Evolutionary conservation across 108 stramenopile species (phyloP), one percentile per base, ranked within the genome.

Genomic region (Fistulifera solaris): DNA sequence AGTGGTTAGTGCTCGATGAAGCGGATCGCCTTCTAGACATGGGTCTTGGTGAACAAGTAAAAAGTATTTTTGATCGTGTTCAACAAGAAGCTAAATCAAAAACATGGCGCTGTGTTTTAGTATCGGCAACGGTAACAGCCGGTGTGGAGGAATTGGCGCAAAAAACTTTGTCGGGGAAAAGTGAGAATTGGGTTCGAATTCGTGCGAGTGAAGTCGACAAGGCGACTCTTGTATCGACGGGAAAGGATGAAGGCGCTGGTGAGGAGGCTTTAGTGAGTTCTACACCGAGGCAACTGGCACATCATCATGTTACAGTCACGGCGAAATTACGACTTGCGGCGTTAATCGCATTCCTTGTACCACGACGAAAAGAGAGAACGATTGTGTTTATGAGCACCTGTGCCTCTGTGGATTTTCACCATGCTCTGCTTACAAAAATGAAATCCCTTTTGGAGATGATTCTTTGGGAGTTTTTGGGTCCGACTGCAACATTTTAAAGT

Each of bases 321-420:
- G 87, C 85, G 19, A 98, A 98, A 79, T 75, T 94, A 13, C 71
- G 95, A 8, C 82, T 96, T 11, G 59, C 84, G 2, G 82, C 95
- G 16, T 67, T 98, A 12, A 68, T 89, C 40, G 84, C 85, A 12
- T 95, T 96, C 63, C 65, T 98, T 45, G 76, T 75, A 0, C 77
- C 76, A 38, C 77, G 88, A 15, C 75, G 78, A 35, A 40, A 66
- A 4, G 82, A 94, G 71, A 67, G 93, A 48, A 75, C 80, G 1
- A 80, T 98, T 28, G 92, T 96, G 0, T 98, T 98, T 61, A 77
- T 96, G 76, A 75, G 82, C 12, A 96, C 95, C 1, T 96, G 97
- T 52, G 95, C 95, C 49, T 64, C 85, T n/a, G 95, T 95, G 13
- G 94, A 98, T 49, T 96, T 82, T 74, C 88, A 96, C 57, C 60